Evolutionary conservation across 352 stramenopile genomes (phyloP).

Genomic region (Pythium periplocum): DNA sequence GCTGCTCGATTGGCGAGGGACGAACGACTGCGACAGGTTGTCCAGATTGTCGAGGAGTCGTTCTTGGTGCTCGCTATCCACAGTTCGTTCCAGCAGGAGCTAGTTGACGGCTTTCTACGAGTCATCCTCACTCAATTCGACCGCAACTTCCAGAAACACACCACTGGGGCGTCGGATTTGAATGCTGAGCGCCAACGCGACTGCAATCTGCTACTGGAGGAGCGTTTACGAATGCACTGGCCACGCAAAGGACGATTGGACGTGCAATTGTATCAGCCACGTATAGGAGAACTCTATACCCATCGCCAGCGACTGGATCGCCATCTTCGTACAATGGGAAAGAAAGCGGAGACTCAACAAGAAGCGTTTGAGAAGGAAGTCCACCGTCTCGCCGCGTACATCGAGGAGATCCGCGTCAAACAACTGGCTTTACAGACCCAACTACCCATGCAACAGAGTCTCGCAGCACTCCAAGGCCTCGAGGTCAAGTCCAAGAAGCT

Average conservation of each 20-base stretch:
- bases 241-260: constrained; percentile 74
- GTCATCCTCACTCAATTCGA: constrained; percentile 44
- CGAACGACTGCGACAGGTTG: constrained; percentile 5
- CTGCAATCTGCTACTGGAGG: constrained; percentile 59
- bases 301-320: constrained; percentile 75
- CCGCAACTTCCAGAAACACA: constrained; percentile 15
- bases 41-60: constrained; percentile 9
- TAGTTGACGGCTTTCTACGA: constrained; percentile 27
- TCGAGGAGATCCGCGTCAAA: constrained; percentile 33
- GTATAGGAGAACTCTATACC: constrained; percentile 73
- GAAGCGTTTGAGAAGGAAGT: constrained; percentile 32
- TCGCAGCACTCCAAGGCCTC: constrained; percentile 81
- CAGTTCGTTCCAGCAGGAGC: constrained; percentile 5
- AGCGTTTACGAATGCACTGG: constrained; percentile 86
- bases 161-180: constrained; percentile 6
- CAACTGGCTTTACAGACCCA: constrained; percentile 54
- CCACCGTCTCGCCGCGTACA: constrained; percentile 17
- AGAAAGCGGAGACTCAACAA: constrained; percentile 53
- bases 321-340: constrained; percentile 46
- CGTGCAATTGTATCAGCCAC: constrained; percentile 83
- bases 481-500: constrained; percentile 79
- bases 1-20: constrained; percentile 5
- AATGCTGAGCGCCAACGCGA: constrained; percentile 32
- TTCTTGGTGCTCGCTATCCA: constrained; percentile 33
- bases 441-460: constrained; percentile 62